Conservation (phyloP, 176 grass and related monocot genomes). For the Hordeum vulgare region MorexV3_pseudomolecules_assembly NC_058520.1:380866282-380866781, state of each 20-base stretch:
- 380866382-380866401: too few species aligned
- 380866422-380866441: too few species aligned
- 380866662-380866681: background rate
- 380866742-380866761: background rate
- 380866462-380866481: too few species aligned
- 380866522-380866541: too few species aligned
- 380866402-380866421: too few species aligned
- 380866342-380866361: background rate
- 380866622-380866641: background rate
- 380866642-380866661: background rate
- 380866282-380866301: background rate
- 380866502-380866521: too few species aligned
- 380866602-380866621: background rate
- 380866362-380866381: background rate
- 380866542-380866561: too few species aligned
- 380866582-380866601: background rate
- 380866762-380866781: background rate
- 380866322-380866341: background rate
- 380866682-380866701: background rate
- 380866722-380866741: background rate
- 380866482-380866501: too few species aligned
- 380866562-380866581: background rate
- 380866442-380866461: too few species aligned
- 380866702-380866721: background rate
- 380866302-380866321: constrained; percentile 5